Percentiles rank a stretch among this genome's conserved stretches.
These are phyloP conservation scores for Yamadazyma epiphylla DNA, from an alignment of 1,139 yeast species.

Conservation along the genomic window DNA sequence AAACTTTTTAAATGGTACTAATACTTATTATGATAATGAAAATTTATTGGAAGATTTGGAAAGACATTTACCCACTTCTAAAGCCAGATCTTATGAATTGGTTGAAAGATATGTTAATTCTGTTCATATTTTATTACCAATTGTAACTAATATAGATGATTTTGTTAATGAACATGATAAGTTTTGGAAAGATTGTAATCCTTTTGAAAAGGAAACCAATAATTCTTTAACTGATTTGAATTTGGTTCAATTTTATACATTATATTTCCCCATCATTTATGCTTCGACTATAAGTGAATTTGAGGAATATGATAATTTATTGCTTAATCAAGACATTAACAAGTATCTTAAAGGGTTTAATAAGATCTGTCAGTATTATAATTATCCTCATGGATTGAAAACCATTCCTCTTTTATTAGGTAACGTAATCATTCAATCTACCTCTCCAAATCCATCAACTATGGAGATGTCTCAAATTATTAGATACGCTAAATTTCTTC, in stretches of 20 bases:
- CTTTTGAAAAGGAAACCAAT: conserved; percentile 14
- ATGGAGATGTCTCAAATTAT: conserved; percentile 49
- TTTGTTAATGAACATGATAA: conserved; percentile 45
- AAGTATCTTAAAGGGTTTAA: conserved; percentile 45
- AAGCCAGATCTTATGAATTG: conserved; percentile 47
- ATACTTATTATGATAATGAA: conserved; percentile 37
- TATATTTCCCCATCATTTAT: conserved; percentile 48
- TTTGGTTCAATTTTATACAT: conserved; percentile 41
- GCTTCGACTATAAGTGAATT: conserved; percentile 55
- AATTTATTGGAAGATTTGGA: conserved; percentile 33
- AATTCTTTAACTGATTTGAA: conserved; percentile 22
- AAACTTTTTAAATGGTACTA: conserved; percentile 42
- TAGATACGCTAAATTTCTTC: conserved; percentile 52
- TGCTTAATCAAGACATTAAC: conserved; percentile 48
- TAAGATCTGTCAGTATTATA: conserved; percentile 45
- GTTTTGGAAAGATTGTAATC: conserved; percentile 40
- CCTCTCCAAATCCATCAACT: conserved; percentile 53
- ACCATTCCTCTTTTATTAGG: conserved; percentile 45
- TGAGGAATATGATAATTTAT: conserved; percentile 47
- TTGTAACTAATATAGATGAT: conserved; percentile 39
- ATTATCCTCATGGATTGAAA: conserved; percentile 51
- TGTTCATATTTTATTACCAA: conserved; percentile 52
- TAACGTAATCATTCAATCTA: conserved; percentile 51
- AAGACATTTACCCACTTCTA: conserved; percentile 31
- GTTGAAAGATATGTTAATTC: conserved; percentile 46